Conservation (phyloP, 768 basidiomycete genomes). For the Pleurotus tuber-regium region DNA sequence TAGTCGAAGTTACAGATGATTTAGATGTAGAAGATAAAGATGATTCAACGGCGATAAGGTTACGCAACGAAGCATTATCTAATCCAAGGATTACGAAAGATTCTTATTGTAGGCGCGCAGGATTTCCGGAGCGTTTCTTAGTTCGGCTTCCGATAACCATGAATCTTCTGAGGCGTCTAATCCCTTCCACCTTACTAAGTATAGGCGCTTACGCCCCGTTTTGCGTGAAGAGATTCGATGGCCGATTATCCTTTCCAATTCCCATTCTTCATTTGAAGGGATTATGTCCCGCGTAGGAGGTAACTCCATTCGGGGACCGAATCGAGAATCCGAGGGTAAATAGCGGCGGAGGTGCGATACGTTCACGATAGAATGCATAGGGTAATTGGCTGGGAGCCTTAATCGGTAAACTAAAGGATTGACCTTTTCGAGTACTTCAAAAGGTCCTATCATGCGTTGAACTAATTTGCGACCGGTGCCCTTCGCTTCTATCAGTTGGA, state of each 20-base stretch:
- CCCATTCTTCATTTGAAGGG: slow-evolving; percentile 13
- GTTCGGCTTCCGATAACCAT: slow-evolving; percentile 20
- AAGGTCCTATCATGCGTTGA: slow-evolving; percentile 21
- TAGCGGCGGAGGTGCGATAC: slow-evolving; percentile 22
- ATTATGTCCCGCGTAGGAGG: slow-evolving; percentile 17
- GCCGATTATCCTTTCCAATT: slow-evolving; percentile 17
- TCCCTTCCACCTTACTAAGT: slow-evolving; percentile 20
- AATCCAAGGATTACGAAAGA: slow-evolving; percentile 15
- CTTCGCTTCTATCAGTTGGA: slow-evolving; percentile 19
- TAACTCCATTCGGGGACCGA: slow-evolving; percentile 13
- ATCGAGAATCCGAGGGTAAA: slow-evolving; percentile 10
- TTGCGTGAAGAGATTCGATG: slow-evolving; percentile 15
- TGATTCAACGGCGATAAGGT: too few relatives aligned
- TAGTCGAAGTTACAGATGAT: too few relatives aligned
- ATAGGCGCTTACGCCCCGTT: too few relatives aligned
- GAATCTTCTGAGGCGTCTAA: slow-evolving; percentile 20
- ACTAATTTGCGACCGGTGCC: slow-evolving; percentile 24
- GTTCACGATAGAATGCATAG: slow-evolving; percentile 23
- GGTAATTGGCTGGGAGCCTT: slow-evolving; percentile 21
- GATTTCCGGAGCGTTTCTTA: slow-evolving; percentile 20
- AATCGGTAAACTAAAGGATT: slow-evolving; percentile 22
- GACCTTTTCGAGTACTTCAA: slow-evolving; percentile 23
- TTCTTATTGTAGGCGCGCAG: slow-evolving; percentile 12
- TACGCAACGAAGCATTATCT: too few relatives aligned
- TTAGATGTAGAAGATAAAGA: too few relatives aligned